A percentile compares a stretch with the other conserved stretches of the same genome.
Evolutionary conservation across 2,329 filamentous ascomycete species (phyloP).

Genomic region (Gremmenia infestans): DNA sequence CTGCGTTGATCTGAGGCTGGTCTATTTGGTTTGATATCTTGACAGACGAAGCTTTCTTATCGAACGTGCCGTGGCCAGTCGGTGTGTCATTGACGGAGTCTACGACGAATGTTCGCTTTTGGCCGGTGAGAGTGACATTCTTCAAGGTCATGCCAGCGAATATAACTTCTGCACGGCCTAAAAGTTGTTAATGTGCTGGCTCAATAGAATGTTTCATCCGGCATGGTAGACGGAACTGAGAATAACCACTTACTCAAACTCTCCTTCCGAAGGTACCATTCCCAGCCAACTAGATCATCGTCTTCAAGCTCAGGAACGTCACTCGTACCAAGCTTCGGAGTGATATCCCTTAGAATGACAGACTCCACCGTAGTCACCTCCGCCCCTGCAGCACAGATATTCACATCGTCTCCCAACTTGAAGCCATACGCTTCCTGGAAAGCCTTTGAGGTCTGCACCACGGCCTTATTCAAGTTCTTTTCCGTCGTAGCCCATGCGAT

Average conservation of each 20-base stretch:
- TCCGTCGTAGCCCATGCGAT: constrained; percentile 58
- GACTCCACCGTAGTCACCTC: constrained; percentile 49
- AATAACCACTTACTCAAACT: constrained; percentile 32
- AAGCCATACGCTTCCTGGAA: constrained; percentile 70
- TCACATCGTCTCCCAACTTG: constrained; percentile 65
- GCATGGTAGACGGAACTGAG: background rate
- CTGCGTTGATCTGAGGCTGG: constrained; percentile 3
- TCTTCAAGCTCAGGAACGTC: constrained; percentile 28
- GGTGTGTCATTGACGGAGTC: constrained; percentile 46
- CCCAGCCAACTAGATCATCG: constrained; percentile 40
- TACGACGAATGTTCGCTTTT: constrained; percentile 57
- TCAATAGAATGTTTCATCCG: background rate
- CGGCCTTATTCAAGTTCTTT: constrained; percentile 56
- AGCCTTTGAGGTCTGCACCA: constrained; percentile 67
- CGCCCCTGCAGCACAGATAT: constrained; percentile 49
- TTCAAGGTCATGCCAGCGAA: constrained; percentile 68
- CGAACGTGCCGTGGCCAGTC: constrained; percentile 35
- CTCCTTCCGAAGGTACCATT: constrained; percentile 40
- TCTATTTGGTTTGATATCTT: constrained; percentile 20
- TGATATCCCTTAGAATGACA: constrained; percentile 57
- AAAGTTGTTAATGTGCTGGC: constrained; percentile 15
- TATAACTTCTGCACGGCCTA: constrained; percentile 61
- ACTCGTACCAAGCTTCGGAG: constrained; percentile 30
- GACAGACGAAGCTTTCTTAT: constrained; percentile 17
- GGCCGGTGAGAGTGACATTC: constrained; percentile 49